Conservation (phyloP, 139 green algal genomes). For the Tetraselmis striata region DNA sequence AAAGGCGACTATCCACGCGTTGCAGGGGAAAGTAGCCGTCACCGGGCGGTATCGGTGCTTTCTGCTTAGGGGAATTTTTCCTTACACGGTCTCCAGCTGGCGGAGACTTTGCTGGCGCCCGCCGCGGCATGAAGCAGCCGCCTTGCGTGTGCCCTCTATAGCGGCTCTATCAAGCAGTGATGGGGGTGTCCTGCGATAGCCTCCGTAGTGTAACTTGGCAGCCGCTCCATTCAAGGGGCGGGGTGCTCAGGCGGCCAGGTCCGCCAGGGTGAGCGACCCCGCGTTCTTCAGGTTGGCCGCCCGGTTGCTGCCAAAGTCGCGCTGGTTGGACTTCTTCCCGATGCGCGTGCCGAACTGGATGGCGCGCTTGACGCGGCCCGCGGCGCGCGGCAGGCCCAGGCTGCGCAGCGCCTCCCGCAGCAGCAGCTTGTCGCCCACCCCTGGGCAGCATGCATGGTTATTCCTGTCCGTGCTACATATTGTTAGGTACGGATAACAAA, state of each 20-base stretch:
- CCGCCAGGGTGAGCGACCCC: constrained; percentile 26
- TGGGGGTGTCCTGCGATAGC: too few relatives aligned
- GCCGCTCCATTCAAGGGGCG: neutral
- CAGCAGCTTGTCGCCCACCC: constrained; percentile 84
- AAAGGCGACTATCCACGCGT: too few relatives aligned
- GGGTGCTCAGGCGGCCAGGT: neutral
- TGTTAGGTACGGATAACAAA: neutral
- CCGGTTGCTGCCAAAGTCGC: constrained; percentile 80
- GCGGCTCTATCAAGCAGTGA: too few relatives aligned
- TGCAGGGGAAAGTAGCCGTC: too few relatives aligned
- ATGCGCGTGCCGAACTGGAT: constrained; percentile 92
- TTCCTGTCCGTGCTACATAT: neutral
- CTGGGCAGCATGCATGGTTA: neutral
- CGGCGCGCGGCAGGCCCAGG: constrained; percentile 57
- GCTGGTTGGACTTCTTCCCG: constrained; percentile 63
- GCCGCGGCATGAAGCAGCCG: too few relatives aligned
- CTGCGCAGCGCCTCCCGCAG: constrained; percentile 51
- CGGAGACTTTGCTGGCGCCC: too few relatives aligned
- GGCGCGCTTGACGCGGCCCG: constrained; percentile 71
- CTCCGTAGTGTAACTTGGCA: too few relatives aligned
- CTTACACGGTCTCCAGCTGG: too few relatives aligned
- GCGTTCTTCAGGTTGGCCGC: constrained; percentile 63
- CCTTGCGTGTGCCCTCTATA: too few relatives aligned
- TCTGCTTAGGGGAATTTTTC: too few relatives aligned
- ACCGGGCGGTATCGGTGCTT: too few relatives aligned